These are phyloP conservation scores for Euryodendron excelsum DNA, from an alignment of 148 eudicot species.

Conservation along the genomic window DNA sequence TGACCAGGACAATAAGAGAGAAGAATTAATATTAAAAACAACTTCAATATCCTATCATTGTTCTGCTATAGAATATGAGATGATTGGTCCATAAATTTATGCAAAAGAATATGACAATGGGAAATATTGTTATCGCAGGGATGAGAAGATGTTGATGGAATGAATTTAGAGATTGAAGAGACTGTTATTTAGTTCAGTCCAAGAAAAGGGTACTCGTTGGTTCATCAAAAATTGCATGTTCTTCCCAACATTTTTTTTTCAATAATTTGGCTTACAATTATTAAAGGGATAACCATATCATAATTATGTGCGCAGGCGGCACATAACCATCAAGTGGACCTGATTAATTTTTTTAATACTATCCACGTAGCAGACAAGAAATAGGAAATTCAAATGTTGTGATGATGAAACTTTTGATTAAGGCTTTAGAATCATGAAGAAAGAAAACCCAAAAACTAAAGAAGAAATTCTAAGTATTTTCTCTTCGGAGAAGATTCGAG, in stretches of 20 bases:
- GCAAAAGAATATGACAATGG: neutral
- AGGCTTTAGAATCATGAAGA: neutral
- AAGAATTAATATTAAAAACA: neutral
- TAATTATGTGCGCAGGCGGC: slow-evolving; percentile 12
- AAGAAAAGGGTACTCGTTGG: slow-evolving; percentile 7
- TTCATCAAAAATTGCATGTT: slow-evolving; percentile 5
- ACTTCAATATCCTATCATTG: slow-evolving; percentile 17
- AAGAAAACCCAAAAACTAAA: neutral
- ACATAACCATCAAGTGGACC: neutral
- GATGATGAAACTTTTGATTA: slow-evolving; percentile 20
- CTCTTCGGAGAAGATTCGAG: no score
- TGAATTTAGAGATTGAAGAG: neutral
- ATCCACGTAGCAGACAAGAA: slow-evolving; percentile 17
- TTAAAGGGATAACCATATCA: neutral
- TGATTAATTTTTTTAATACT: neutral
- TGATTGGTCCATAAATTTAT: slow-evolving; percentile 11
- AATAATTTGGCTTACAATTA: slow-evolving; percentile 6
- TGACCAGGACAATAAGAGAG: slow-evolving; percentile 27
- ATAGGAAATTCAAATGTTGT: neutral
- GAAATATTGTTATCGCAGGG: neutral
- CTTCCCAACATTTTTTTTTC: neutral
- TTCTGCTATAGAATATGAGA: neutral
- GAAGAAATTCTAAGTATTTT: neutral
- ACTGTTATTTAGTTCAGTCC: neutral
- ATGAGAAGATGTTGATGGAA: neutral